These are phyloP conservation scores for Lipomyces sp. DNA, from an alignment of 805 yeast species.

Conservation along the genomic window DNA sequence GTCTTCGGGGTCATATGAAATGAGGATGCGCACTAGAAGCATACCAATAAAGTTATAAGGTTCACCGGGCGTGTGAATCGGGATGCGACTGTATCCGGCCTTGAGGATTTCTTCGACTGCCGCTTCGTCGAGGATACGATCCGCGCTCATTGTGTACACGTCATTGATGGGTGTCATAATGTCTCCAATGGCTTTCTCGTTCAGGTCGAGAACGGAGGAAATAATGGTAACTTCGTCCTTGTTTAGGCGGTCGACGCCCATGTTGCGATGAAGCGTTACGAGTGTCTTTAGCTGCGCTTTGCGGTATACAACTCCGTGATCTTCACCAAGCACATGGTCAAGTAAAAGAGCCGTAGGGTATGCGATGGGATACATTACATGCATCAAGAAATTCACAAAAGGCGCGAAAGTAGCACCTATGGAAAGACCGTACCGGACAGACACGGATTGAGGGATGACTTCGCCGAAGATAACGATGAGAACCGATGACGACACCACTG, in stretches of 20 bases:
- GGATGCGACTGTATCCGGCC: constrained; percentile 93
- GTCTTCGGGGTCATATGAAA: constrained; percentile 96
- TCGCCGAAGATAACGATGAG: constrained; percentile 94
- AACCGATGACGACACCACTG: constrained; percentile 89
- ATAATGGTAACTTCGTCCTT: constrained; percentile 96
- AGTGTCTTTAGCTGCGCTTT: constrained; percentile 89
- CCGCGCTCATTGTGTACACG: constrained; percentile 84
- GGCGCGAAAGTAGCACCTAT: constrained; percentile 90
- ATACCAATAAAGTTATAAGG: constrained; percentile 91
- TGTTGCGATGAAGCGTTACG: constrained; percentile 86
- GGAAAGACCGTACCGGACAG: constrained; percentile 88
- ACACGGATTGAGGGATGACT: constrained; percentile 89
- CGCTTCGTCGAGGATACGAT: constrained; percentile 73
- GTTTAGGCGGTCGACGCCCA: constrained; percentile 92
- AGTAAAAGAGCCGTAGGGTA: constrained; percentile 81
- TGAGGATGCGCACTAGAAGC: constrained; percentile 86
- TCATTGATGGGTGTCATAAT: constrained; percentile 94
- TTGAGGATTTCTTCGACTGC: constrained; percentile 86
- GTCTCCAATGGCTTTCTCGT: constrained; percentile 78
- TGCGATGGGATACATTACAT: constrained; percentile 85
- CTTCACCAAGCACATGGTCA: constrained; percentile 85
- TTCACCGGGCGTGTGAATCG: constrained; percentile 85
- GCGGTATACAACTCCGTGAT: constrained; percentile 92
- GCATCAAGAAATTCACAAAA: constrained; percentile 80
- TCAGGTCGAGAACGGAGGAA: constrained; percentile 86